phyloP scores from a whole-genome alignment of 2,329 filamentous ascomycete genomes.

The Cladophialophora chaetospira region DNA sequence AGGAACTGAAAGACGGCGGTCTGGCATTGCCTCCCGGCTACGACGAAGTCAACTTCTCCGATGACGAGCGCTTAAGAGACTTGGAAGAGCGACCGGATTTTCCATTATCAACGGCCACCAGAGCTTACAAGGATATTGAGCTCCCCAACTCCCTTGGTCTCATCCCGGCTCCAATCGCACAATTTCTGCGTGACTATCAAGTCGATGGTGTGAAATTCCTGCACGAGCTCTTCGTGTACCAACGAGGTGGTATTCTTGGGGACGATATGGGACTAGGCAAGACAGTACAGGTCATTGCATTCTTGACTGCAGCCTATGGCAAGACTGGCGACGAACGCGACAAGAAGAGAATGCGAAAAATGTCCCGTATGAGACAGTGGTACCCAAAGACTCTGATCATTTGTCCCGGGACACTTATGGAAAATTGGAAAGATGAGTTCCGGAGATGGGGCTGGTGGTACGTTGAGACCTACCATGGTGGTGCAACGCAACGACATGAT shows the following conservation, averaged over 20 bases:
- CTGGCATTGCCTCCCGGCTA: slow-evolving; percentile 77
- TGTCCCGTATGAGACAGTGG: slow-evolving; percentile 68
- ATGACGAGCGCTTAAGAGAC: slow-evolving; percentile 63
- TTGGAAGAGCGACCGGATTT: slow-evolving; percentile 73
- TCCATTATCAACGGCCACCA: slow-evolving; percentile 61
- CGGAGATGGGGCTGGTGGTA: slow-evolving; percentile 96
- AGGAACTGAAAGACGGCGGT: slow-evolving; percentile 65
- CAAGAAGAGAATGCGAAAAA: slow-evolving; percentile 81
- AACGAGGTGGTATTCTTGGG: slow-evolving; percentile 85
- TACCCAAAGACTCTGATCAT: slow-evolving; percentile 84
- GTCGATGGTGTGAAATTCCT: slow-evolving; percentile 81
- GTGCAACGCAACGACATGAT: slow-evolving; percentile 63
- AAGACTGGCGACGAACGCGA: slow-evolving; percentile 91
- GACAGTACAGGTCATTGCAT: slow-evolving; percentile 92
- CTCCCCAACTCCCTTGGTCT: slow-evolving; percentile 74
- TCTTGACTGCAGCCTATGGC: slow-evolving; percentile 86
- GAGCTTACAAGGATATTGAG: slow-evolving; percentile 72
- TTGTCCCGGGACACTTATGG: slow-evolving; percentile 83
- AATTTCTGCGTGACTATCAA: slow-evolving; percentile 91
- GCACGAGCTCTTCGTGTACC: slow-evolving; percentile 85
- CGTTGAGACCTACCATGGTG: slow-evolving; percentile 77
- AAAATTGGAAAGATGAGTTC: slow-evolving; percentile 89
- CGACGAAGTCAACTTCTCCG: slow-evolving; percentile 73
- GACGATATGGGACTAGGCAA: slow-evolving; percentile 99
- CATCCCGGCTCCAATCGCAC: slow-evolving; percentile 85